A percentile compares a stretch with the other conserved stretches of the same genome.
These are phyloP conservation scores for Speleostelium caveatum DNA, from an alignment of 78 protist species.

Conservation along the genomic window DNA sequence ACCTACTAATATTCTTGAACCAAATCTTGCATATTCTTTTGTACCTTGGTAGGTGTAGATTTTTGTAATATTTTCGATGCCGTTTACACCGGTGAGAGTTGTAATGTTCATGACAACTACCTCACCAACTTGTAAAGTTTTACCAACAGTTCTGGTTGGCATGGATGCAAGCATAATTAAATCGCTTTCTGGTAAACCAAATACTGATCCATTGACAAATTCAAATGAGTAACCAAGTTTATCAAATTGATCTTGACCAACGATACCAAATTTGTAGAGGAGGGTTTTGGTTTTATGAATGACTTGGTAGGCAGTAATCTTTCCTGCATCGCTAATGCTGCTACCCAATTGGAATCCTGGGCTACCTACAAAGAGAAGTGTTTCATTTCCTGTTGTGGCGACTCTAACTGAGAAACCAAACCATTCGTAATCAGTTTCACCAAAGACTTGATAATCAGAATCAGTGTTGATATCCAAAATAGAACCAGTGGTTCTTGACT, in stretches of 20 bases:
- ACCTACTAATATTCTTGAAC: conserved; percentile 23
- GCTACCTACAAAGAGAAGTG: conserved; percentile 23
- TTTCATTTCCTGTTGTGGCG: neutral
- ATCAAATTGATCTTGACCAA: conserved; percentile 27
- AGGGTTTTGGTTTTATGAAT: neutral
- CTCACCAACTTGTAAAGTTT: conserved; percentile 46
- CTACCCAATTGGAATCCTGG: conserved; percentile 16
- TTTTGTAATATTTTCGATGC: neutral
- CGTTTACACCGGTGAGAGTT: neutral
- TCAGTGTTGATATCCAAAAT: neutral
- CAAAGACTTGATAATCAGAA: neutral
- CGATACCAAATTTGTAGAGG: neutral
- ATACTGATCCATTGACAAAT: conserved; percentile 1
- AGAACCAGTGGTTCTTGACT: neutral
- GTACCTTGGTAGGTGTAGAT: conserved; percentile 8
- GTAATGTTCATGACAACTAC: conserved; percentile 17
- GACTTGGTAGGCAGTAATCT: conserved; percentile 24
- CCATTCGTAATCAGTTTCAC: conserved; percentile 52
- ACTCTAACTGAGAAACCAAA: conserved; percentile 29
- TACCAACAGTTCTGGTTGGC: conserved; percentile 37
- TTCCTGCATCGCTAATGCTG: conserved; percentile 5
- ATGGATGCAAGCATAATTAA: neutral
- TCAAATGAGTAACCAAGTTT: conserved; percentile 49
- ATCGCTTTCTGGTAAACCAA: conserved; percentile 1
- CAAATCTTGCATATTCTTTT: conserved; percentile 23